These are phyloP conservation scores for Sclerotinia sclerotiorum DNA, from an alignment of 2,329 filamentous ascomycete species.

Conservation along the genomic window DNA sequence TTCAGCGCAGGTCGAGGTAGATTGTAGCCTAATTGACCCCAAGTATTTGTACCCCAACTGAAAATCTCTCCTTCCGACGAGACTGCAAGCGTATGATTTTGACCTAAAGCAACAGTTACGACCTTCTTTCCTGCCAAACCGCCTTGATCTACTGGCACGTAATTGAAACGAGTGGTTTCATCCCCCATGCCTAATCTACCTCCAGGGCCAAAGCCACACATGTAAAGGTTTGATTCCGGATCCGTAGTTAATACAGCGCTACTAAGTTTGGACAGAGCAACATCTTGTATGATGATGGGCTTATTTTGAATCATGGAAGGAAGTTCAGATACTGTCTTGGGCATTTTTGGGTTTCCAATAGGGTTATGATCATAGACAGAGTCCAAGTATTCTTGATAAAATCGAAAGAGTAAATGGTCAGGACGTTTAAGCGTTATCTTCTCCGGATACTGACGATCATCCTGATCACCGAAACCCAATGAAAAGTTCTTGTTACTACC, in stretches of 20 bases:
- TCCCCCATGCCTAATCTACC: constrained; percentile 87
- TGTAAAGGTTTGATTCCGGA: constrained; percentile 83
- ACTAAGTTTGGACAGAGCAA: constrained; percentile 87
- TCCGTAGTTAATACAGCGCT: constrained; percentile 86
- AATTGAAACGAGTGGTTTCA: constrained; percentile 85
- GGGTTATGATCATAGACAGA: constrained; percentile 32
- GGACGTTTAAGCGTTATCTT: constrained; percentile 75
- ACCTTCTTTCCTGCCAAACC: constrained; percentile 72
- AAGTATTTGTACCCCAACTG: constrained; percentile 89
- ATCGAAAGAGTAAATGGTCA: constrained; percentile 70
- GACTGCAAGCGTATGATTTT: constrained; percentile 86
- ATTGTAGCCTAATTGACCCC: constrained; percentile 82
- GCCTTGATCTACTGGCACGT: constrained; percentile 76
- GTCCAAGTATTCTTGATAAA: constrained; percentile 67
- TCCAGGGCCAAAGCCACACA: constrained; percentile 88
- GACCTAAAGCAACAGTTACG: constrained; percentile 76
- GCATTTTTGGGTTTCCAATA: constrained; percentile 28
- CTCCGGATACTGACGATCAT: constrained; percentile 92
- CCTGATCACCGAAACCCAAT: constrained; percentile 90
- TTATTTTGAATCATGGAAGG: constrained; percentile 71
- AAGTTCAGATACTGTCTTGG: constrained; percentile 51
- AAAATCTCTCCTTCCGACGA: constrained; percentile 86
- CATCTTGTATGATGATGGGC: constrained; percentile 75
- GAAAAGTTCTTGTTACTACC: constrained; percentile 96
- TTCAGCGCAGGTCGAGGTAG: constrained; percentile 64